Percentiles rank a stretch among this genome's conserved stretches.
These are phyloP conservation scores for Fusarium humuli DNA, from an alignment of 2,329 filamentous ascomycete species.

Conservation along the genomic window DNA sequence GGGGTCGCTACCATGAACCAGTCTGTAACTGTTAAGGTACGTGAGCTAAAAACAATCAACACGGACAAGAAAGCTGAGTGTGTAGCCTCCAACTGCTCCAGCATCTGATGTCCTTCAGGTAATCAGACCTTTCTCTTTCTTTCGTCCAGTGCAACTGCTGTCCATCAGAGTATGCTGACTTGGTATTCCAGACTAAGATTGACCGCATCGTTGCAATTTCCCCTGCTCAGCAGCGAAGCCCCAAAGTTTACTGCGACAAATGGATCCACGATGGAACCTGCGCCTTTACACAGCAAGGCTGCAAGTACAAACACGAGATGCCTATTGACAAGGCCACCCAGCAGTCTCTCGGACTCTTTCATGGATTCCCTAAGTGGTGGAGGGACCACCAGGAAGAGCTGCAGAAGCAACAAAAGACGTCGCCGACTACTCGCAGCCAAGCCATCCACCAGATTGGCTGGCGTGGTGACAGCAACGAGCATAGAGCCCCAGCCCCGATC, in stretches of 20 bases:
- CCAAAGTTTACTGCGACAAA: slow-evolving; percentile 86
- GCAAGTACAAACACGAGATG: slow-evolving; percentile 93
- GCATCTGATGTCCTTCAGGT: slow-evolving; percentile 52
- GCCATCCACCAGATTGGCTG: slow-evolving; percentile 22
- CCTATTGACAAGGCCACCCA: slow-evolving; percentile 75
- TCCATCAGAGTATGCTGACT: slow-evolving; percentile 8
- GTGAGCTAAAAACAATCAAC: slow-evolving; percentile 37
- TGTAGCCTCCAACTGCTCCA: slow-evolving; percentile 40
- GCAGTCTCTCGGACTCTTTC: slow-evolving; percentile 75
- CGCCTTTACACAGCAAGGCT: slow-evolving; percentile 86
- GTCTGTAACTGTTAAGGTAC: slow-evolving; percentile 55
- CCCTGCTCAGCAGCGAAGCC: slow-evolving; percentile 57
- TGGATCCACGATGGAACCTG: slow-evolving; percentile 91
- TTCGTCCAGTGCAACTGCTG: not conserved
- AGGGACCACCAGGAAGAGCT: slow-evolving; percentile 65
- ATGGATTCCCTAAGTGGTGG: slow-evolving; percentile 72
- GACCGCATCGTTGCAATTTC: slow-evolving; percentile 49
- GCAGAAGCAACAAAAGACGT: slow-evolving; percentile 40
- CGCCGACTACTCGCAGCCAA: not conserved
- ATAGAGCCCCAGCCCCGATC: slow-evolving; percentile 28
- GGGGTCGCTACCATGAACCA: slow-evolving; percentile 55
- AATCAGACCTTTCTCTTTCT: slow-evolving; percentile 26
- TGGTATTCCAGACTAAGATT: slow-evolving; percentile 48
- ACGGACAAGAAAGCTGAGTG: slow-evolving; percentile 46
- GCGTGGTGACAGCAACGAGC: slow-evolving; percentile 25